Evolutionary conservation across 2,329 filamentous ascomycete species (phyloP).

Genomic region (Exserohilum turcica): DNA sequence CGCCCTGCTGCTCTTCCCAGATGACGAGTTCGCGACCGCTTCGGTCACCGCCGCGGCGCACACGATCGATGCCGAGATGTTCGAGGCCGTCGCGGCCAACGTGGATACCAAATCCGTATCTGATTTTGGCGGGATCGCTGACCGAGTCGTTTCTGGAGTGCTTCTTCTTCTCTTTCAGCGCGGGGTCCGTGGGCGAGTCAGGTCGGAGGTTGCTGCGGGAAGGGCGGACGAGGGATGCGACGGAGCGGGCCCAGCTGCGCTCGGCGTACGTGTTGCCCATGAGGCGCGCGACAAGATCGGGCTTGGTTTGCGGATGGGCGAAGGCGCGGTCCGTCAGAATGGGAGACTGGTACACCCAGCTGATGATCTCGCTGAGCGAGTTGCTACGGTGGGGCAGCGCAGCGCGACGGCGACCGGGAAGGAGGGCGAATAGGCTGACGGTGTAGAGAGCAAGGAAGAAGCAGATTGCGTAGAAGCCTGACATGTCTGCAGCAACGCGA

Average conservation of each 20-base stretch:
- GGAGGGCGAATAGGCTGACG: slow-evolving; percentile 60
- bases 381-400: slow-evolving; percentile 74
- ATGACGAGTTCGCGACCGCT: slow-evolving; percentile 45
- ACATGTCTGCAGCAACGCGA: slow-evolving; percentile 70
- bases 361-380: slow-evolving; percentile 76
- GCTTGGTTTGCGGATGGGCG: slow-evolving; percentile 67
- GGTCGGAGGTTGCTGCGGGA: slow-evolving; percentile 34
- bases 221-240: slow-evolving; percentile 38
- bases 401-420: slow-evolving; percentile 65
- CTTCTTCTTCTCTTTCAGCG: slow-evolving; percentile 20
- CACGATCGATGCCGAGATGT: slow-evolving; percentile 64
- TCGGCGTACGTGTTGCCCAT: slow-evolving; percentile 62
- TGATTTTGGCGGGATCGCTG: slow-evolving; percentile 39
- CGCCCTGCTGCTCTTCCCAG: slow-evolving; percentile 42
- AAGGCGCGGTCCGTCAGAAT: slow-evolving; percentile 76
- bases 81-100: slow-evolving; percentile 64
- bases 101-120: slow-evolving; percentile 64
- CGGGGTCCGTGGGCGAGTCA: slow-evolving; percentile 29
- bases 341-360: slow-evolving; percentile 75
- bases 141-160: slow-evolving; percentile 23
- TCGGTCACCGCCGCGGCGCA: slow-evolving; percentile 47
- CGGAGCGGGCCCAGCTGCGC: slow-evolving; percentile 33
- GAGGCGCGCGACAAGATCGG: slow-evolving; percentile 71
- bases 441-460: slow-evolving; percentile 73
- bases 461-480: slow-evolving; percentile 75